phyloP scores from a whole-genome alignment of 495 filamentous ascomycete species.

The Xylaria bambusicola region DNA sequence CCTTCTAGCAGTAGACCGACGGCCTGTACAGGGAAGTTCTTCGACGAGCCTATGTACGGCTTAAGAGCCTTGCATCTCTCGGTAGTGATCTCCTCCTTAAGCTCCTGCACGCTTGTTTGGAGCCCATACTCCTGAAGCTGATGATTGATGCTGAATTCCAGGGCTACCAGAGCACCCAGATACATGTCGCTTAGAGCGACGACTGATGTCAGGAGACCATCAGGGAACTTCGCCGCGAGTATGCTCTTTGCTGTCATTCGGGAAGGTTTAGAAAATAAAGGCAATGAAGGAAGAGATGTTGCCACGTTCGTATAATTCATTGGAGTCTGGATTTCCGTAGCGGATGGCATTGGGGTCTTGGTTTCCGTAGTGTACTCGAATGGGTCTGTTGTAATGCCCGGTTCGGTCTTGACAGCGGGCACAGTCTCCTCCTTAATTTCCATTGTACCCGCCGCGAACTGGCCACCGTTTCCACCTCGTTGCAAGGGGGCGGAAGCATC shows the following conservation, averaged over 20 bases:
- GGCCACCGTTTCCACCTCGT: constrained; percentile 13
- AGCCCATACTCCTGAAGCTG: background rate
- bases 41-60: background rate
- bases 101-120: background rate
- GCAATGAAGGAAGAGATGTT: too few species aligned
- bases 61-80: background rate
- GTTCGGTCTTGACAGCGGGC: too few species aligned
- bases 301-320: too few species aligned
- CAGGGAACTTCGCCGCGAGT: too few species aligned
- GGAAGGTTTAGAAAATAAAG: too few species aligned
- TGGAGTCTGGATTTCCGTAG: too few species aligned
- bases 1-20: background rate
- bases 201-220: too few species aligned
- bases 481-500: background rate
- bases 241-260: too few species aligned
- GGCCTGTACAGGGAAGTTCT: constrained; percentile 3
- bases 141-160: background rate
- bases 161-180: background rate
- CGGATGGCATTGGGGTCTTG: too few species aligned
- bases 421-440: background rate
- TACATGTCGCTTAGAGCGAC: background rate
- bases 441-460: constrained; percentile 11
- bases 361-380: too few species aligned
- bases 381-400: too few species aligned
- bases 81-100: background rate